phyloP scores from a whole-genome alignment of 2,329 filamentous ascomycete genomes.

The Aspergillus sp. region DNA sequence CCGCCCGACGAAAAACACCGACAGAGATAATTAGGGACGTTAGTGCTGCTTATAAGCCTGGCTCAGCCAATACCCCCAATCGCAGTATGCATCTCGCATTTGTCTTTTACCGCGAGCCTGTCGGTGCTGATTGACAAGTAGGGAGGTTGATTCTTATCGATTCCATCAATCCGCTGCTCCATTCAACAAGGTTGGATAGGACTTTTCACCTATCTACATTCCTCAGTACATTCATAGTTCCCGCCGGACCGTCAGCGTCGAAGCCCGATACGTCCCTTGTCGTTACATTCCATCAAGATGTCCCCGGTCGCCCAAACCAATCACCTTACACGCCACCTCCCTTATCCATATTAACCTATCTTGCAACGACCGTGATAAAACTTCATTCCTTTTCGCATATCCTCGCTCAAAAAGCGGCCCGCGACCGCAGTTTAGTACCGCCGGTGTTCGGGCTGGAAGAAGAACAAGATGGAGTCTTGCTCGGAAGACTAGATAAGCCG shows the following conservation, averaged over 20 bases:
- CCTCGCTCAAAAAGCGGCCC: constrained; percentile 71
- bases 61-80: constrained; percentile 19
- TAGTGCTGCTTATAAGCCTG: constrained; percentile 36
- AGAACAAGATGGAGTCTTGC: constrained; percentile 73
- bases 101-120: background rate
- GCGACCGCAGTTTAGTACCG: constrained; percentile 70
- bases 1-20: constrained; percentile 60
- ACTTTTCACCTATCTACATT: constrained; percentile 64
- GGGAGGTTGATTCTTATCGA: constrained; percentile 77
- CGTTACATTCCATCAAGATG: constrained; percentile 78
- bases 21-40: constrained; percentile 62
- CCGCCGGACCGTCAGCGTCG: constrained; percentile 36
- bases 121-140: constrained; percentile 34
- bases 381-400: constrained; percentile 73
- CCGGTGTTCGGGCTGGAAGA: constrained; percentile 79
- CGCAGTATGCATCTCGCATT: constrained; percentile 27
- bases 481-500: constrained; percentile 56
- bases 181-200: constrained; percentile 39
- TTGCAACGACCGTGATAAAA: constrained; percentile 83
- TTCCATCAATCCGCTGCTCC: constrained; percentile 67
- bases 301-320: constrained; percentile 55
- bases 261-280: constrained; percentile 64
- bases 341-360: constrained; percentile 71
- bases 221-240: constrained; percentile 67
- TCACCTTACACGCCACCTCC: constrained; percentile 60